Percentiles rank a stretch among this genome's conserved stretches.
These are phyloP conservation scores for Glomus cerebriforme DNA, from an alignment of 192 early-diverging fungal species.

Conservation along the genomic window DNA sequence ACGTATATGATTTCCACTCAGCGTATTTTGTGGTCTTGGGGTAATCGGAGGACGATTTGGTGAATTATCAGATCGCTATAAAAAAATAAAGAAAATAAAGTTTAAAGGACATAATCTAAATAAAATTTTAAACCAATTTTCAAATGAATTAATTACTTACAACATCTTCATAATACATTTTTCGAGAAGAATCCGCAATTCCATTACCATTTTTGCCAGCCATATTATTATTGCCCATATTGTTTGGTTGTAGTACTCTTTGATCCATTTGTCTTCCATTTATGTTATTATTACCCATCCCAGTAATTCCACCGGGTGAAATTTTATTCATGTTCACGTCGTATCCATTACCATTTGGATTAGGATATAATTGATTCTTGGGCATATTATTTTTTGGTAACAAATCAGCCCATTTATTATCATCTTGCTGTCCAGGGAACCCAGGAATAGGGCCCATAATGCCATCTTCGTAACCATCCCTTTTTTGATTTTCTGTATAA, in stretches of 20 bases:
- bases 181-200: conserved; percentile 1
- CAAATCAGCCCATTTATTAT: conserved; percentile 64
- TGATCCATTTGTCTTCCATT: conserved; percentile 5
- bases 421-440: conserved; percentile 43
- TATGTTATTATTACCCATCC: not conserved
- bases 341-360: conserved; percentile 39
- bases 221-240: not conserved
- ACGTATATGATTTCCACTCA: conserved; percentile 38
- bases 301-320: not conserved
- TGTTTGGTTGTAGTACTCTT: not conserved
- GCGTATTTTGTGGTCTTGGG: conserved; percentile 40
- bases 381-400: conserved; percentile 47
- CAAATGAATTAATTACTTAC: not conserved
- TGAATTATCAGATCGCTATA: conserved; percentile 33
- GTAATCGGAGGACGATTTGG: conserved; percentile 38
- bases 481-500: conserved; percentile 84
- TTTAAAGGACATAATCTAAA: too few species aligned
- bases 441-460: conserved; percentile 26
- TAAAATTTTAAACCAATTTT: not conserved
- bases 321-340: conserved; percentile 38
- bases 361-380: conserved; percentile 32
- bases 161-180: conserved; percentile 23
- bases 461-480: conserved; percentile 52
- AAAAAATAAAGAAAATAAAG: not conserved
- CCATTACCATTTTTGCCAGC: not conserved